These are phyloP conservation scores for Zea mays DNA, from an alignment of 176 grass and related monocot genomes.

Conservation along the genomic window DNA sequence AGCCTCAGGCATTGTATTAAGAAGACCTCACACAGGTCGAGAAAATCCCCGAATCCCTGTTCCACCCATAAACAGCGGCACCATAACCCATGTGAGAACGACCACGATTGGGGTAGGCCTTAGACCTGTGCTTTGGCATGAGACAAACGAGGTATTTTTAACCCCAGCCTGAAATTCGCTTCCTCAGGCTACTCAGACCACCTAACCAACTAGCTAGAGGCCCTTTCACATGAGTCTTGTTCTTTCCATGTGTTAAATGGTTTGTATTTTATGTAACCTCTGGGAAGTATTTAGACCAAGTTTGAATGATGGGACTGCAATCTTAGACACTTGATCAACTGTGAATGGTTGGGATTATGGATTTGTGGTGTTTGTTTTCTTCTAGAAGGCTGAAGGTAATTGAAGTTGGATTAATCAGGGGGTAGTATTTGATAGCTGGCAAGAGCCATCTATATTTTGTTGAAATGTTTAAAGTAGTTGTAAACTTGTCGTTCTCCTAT, in stretches of 20 bases:
- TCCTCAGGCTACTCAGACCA: too few species aligned
- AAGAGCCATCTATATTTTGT: background rate
- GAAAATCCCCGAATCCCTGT: too few species aligned
- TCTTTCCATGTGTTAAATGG: background rate
- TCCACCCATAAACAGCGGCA: too few species aligned
- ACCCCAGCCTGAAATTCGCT: too few species aligned
- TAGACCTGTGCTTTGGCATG: too few species aligned
- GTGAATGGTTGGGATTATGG: background rate
- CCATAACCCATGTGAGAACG: too few species aligned
- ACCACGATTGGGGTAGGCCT: too few species aligned
- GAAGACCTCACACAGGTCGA: too few species aligned
- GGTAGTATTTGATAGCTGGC: conserved; percentile 1
- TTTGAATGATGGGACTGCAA: conserved; percentile 1
- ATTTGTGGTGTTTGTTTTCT: too few species aligned
- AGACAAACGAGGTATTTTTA: too few species aligned
- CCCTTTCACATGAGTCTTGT: background rate
- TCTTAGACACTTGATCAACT: background rate
- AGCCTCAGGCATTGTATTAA: too few species aligned
- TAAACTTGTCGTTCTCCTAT: background rate
- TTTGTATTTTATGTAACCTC: conserved; percentile 5
- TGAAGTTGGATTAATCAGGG: background rate
- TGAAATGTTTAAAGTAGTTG: background rate
- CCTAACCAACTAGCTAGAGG: too few species aligned
- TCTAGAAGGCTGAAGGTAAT: background rate
- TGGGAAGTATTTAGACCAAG: background rate